Base-by-base conservation (phyloP, 352 stramenopile genomes). In the Pythium grandisporangium region DNA sequence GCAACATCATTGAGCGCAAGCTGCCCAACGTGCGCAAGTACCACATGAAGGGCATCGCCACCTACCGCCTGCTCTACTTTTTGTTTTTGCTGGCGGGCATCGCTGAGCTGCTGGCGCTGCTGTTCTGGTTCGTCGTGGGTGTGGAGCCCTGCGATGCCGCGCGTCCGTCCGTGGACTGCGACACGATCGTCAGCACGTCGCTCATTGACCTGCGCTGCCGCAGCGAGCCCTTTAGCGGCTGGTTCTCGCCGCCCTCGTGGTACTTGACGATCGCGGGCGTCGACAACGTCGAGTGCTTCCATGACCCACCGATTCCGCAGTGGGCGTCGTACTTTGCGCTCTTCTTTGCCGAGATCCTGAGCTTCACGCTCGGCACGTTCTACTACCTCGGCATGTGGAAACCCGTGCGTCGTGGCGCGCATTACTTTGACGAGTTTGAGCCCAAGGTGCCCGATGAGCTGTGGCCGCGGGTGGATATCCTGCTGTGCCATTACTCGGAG, bases 21-120 rank as follows among this genome's bases (percentile, higher is more conserved):
- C 61, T 93, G 23, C 79, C 79, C 10, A 93, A 93, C 53, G 79
- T 93, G 19, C 76, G 79, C 45, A 93, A 93, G 70, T 93, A 93
- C 64, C 71, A 84, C 45, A 90, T 93, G 76, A 93, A 93, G 65
- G 79, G 79, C 45, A 88, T 84, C 45, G 55, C 62, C 5, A 85
- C 72, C 25, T 93, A 93, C 57, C 79, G 76, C 45, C 36, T 76
- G 13, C 60, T 93, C 6, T 93, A 93, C 63, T 79, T 84, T 51
- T 56, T 93, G 11, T 93, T 90, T 54, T 41, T 93, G 19, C 47
- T 93, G 34, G 53, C 76, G 6, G 77, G 76, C 27, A 17, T 90
- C 7, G 44, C 75, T 11, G 80, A 93, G 63, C 54, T 93, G 14
- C 66, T 84, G 35, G 79, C 70, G 4, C 43, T 90, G 5, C 24